Conservation (phyloP, 352 stramenopile genomes). For the Phytophthora uliginosa region DNA sequence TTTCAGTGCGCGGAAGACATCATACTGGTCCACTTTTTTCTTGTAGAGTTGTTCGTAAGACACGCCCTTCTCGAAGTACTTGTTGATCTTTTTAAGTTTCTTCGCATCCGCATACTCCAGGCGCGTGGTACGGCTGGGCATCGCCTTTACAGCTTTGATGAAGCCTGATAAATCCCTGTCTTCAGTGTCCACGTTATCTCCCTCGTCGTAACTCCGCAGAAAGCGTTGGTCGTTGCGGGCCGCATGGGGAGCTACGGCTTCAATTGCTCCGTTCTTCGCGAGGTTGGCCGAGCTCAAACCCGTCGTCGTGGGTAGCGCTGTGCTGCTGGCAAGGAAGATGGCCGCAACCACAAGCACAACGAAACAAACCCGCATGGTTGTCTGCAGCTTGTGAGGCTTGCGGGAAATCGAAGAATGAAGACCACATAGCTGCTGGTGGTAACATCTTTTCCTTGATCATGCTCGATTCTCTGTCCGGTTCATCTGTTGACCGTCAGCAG, state of each 20-base stretch:
- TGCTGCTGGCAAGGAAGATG: background rate
- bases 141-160: background rate
- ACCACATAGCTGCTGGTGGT: background rate
- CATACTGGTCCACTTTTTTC: background rate
- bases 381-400: background rate
- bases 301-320: background rate
- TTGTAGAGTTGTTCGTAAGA: constrained; percentile 1
- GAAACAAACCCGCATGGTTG: background rate
- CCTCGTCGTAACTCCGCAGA: background rate
- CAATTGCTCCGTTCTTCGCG: background rate
- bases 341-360: background rate
- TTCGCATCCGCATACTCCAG: background rate
- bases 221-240: background rate
- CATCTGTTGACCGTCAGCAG: too few relatives aligned
- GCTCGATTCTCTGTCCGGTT: background rate
- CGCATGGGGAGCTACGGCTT: too few relatives aligned
- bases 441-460: background rate
- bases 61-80: background rate
- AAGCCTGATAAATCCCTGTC: background rate
- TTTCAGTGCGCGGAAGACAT: background rate
- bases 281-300: background rate
- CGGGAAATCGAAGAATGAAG: background rate
- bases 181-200: background rate
- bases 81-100: background rate
- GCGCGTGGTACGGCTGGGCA: background rate